phyloP scores from a whole-genome alignment of 352 stramenopile species.

The Thraustochytrium sp. region DNA sequence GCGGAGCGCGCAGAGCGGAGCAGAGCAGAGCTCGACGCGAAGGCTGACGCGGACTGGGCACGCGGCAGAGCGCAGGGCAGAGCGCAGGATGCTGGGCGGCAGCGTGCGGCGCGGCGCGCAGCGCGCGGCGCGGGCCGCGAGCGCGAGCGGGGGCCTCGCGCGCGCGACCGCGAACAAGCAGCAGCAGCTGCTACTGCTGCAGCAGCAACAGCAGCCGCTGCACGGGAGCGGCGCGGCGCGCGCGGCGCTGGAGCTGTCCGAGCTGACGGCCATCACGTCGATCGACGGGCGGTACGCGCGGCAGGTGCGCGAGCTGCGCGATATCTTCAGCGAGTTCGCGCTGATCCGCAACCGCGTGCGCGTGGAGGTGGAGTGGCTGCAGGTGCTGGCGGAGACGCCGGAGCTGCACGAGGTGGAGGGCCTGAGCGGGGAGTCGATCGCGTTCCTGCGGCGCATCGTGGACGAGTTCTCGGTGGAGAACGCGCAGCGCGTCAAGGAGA shows the following conservation, averaged over 20 bases:
- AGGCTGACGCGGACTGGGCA: too few relatives aligned
- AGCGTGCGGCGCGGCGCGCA: too few relatives aligned
- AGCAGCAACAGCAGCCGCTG: neutral
- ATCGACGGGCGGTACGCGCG: constrained; percentile 41
- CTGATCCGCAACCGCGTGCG: neutral
- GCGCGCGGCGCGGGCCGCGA: too few relatives aligned
- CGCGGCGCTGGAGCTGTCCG: neutral
- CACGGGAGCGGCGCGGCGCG: neutral
- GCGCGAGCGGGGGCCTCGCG: too few relatives aligned
- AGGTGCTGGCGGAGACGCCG: constrained; percentile 28
- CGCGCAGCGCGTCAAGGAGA: constrained; percentile 52
- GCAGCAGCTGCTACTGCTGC: neutral
- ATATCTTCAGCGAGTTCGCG: constrained; percentile 39
- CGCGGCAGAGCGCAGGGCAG: too few relatives aligned
- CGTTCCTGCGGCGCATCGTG: constrained; percentile 43
- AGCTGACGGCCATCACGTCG: constrained; percentile 34
- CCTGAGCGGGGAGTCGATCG: constrained; percentile 38
- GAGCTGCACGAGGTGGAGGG: constrained; percentile 33
- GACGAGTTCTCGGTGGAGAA: constrained; percentile 43
- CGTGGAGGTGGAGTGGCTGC: constrained; percentile 55
- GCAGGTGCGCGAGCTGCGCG: neutral
- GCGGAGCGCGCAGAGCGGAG: too few relatives aligned
- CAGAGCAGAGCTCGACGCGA: too few relatives aligned
- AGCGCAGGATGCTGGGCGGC: too few relatives aligned
- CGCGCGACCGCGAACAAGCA: too few relatives aligned